Conservation (phyloP, 1,284 basidiomycete species). For the Cutaneotrichosporon cyanovorans region DNA sequence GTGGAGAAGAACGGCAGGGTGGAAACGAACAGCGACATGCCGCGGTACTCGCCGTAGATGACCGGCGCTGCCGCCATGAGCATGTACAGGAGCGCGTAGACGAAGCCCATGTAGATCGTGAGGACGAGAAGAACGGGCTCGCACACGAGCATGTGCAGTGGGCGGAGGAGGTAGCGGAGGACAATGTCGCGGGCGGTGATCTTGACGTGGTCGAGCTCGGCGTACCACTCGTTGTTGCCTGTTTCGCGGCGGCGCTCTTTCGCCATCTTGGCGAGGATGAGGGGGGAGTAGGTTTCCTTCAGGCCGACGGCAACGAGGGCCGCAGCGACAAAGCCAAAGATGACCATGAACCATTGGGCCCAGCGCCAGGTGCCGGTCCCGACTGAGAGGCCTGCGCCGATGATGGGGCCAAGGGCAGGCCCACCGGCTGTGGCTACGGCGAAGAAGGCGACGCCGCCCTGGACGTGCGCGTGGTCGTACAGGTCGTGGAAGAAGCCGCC, state of each 20-base stretch:
- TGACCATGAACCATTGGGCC: constrained; percentile 21
- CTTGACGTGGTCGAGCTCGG: constrained; percentile 15
- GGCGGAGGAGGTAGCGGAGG: constrained; percentile 18
- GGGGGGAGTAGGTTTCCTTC: constrained; percentile 18
- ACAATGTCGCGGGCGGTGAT: constrained; percentile 15
- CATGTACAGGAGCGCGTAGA: constrained; percentile 24
- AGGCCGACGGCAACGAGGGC: constrained; percentile 11
- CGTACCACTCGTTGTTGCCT: constrained; percentile 15
- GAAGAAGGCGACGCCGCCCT: constrained; percentile 12
- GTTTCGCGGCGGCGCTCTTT: constrained; percentile 10
- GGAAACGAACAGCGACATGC: constrained; percentile 5
- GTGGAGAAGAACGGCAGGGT: constrained; percentile 13
- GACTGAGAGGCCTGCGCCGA: constrained; percentile 16
- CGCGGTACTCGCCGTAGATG: constrained; percentile 21
- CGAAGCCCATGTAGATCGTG: constrained; percentile 22
- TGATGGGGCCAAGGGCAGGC: constrained; percentile 13
- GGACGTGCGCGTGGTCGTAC: constrained; percentile 9
- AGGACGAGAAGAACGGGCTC: constrained; percentile 22
- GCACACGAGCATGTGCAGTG: constrained; percentile 18
- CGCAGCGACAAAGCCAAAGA: constrained; percentile 14
- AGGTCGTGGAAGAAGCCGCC: constrained; percentile 21
- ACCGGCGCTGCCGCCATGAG: constrained; percentile 21
- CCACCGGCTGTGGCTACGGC: constrained; percentile 16
- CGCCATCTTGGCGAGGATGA: constrained; percentile 15
- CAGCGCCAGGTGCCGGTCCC: constrained; percentile 16